Conservation (phyloP, 306 rosid genomes). For the Vigna radiata region DNA sequence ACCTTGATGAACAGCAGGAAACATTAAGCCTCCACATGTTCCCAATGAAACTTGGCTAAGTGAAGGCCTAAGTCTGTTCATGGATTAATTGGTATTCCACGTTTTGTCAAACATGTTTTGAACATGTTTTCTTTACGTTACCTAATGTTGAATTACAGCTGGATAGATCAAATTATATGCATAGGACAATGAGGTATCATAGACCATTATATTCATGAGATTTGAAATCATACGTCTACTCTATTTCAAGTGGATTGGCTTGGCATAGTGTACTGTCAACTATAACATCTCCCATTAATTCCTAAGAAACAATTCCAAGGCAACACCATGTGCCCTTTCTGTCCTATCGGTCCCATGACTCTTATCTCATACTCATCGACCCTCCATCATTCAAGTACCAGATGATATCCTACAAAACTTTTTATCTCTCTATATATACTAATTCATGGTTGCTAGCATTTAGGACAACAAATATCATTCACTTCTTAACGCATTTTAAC, state of each 20-base stretch:
- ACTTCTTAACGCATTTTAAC: background rate
- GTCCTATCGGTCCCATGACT: background rate
- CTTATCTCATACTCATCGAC: background rate
- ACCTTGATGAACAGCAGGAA: background rate
- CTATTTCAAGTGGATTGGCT: background rate
- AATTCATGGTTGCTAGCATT: background rate
- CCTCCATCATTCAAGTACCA: background rate
- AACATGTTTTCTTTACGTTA: too few relatives aligned
- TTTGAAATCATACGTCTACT: background rate
- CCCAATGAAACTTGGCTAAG: too few relatives aligned
- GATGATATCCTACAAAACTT: background rate
- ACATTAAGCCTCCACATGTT: too few relatives aligned
- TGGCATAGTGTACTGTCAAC: background rate
- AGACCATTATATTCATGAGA: background rate
- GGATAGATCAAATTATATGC: background rate
- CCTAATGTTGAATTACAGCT: background rate
- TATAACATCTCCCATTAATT: background rate
- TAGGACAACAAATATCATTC: constrained; percentile 3
- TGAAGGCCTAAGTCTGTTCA: too few relatives aligned
- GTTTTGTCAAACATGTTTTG: too few relatives aligned
- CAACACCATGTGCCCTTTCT: background rate
- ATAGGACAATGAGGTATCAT: background rate
- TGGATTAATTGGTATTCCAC: too few relatives aligned
- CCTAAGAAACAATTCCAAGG: background rate
- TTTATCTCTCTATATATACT: background rate